phyloP scores from a whole-genome alignment of 2,329 filamentous ascomycete species.

The Pseudogymnoascus sp. region DNA sequence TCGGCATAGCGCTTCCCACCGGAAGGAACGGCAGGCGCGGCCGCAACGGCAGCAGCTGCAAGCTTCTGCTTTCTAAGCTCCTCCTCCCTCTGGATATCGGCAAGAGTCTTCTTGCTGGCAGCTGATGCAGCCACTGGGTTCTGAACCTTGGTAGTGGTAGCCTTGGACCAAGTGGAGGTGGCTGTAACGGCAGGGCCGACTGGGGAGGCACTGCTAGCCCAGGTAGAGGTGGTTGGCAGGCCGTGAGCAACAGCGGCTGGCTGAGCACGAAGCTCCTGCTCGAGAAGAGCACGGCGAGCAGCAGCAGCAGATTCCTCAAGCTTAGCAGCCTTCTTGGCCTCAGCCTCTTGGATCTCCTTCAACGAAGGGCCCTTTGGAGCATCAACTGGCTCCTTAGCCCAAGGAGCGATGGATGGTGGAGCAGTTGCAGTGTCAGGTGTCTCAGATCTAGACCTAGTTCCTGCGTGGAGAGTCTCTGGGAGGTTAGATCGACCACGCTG shows the following conservation, averaged over 20 bases:
- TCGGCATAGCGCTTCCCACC: slow-evolving; percentile 87
- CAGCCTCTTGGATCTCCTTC: slow-evolving; percentile 93
- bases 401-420: slow-evolving; percentile 75
- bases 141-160: slow-evolving; percentile 33
- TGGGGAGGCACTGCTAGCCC: slow-evolving; percentile 41
- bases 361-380: slow-evolving; percentile 78
- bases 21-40: slow-evolving; percentile 33
- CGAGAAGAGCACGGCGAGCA: slow-evolving; percentile 65
- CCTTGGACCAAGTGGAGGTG: slow-evolving; percentile 41
- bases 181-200: slow-evolving; percentile 19
- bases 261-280: slow-evolving; percentile 65
- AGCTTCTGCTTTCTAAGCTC: slow-evolving; percentile 78
- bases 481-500: slow-evolving; percentile 78
- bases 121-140: slow-evolving; percentile 26
- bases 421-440: slow-evolving; percentile 54
- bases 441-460: slow-evolving; percentile 54
- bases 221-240: slow-evolving; percentile 80
- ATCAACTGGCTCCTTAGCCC: slow-evolving; percentile 79
- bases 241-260: slow-evolving; percentile 61
- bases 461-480: slow-evolving; percentile 58
- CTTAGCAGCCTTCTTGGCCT: slow-evolving; percentile 87
- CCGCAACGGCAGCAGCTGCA: slow-evolving; percentile 37
- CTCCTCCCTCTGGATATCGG: slow-evolving; percentile 95
- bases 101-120: slow-evolving; percentile 73
- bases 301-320: slow-evolving; percentile 74